Evolutionary conservation across 2,329 filamentous ascomycete genomes (phyloP), one percentile per base, ranked within the genome.

Genomic region (Microsporum ferrugineum): DNA sequence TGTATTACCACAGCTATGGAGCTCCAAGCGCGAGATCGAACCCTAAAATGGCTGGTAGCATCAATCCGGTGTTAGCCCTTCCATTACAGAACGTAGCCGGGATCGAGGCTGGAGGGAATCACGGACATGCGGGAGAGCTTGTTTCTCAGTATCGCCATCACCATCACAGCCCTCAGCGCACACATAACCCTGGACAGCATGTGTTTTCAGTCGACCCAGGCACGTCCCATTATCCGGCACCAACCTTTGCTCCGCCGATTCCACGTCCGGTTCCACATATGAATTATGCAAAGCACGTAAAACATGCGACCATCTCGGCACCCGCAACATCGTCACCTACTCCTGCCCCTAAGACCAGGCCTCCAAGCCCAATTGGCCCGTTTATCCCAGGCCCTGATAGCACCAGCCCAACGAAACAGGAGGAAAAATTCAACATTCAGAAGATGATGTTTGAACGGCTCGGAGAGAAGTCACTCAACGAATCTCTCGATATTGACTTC

Each of bases 381-480:
- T 63, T 57, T 29, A 17, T 63, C 2, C 58, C 64, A 45, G 62
- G 60, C 10, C 64, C 64, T 6, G 61, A 66, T 31, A 63, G 62
- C 59, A 29, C 65, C 8, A 66, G 63, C 29, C 64, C 64, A 29
- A 58, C 64, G 2, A 66, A 66, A 41, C 64, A 66, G 8, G 64
- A 66, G 41, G 61, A 65, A 39, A 64, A 64, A 27, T 57, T 62
- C 10, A n/a, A 59, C 2, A 29, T 34, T 7, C 55, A 57, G 36
- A 57, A 57, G 36, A 45, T 41, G 47, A 41, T 33, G 14, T 29
- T 59, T 31, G 55, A 63, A 59, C 58, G 39, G 17, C 27, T 31
- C 1, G 36, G 23, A 29, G 55, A 57, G 8, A 43, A 27, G 2
- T 57, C 36, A 23, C 1, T n/a, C 36, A n/a, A 39, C 5, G 23